Conservation (phyloP, 2,329 filamentous ascomycete species). For the Thyridium curvatum region DNA sequence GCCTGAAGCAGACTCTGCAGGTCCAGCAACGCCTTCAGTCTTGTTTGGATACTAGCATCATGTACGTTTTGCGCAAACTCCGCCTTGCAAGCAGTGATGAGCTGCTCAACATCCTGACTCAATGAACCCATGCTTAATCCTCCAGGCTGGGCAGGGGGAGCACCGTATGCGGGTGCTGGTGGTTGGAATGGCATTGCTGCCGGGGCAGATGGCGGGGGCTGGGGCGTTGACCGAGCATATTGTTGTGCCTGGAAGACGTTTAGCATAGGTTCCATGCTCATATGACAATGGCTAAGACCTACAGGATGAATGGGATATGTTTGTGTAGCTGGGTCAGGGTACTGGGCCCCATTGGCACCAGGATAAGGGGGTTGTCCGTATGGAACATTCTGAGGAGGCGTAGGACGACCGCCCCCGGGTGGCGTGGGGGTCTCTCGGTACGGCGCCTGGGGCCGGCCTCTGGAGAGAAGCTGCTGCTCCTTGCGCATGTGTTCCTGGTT, state of each 20-base stretch:
- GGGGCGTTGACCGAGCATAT: constrained; percentile 19
- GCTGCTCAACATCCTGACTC: constrained; percentile 73
- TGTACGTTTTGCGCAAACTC: constrained; percentile 71
- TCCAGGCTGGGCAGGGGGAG: constrained; percentile 29
- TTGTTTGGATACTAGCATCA: constrained; percentile 70
- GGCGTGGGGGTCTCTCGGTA: constrained; percentile 73
- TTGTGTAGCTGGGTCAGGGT: constrained; percentile 9
- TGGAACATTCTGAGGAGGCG: constrained; percentile 23
- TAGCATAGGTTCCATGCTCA: constrained; percentile 7
- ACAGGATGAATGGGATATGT: constrained; percentile 17
- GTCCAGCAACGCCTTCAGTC: constrained; percentile 78
- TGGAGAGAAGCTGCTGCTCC: constrained; percentile 47
- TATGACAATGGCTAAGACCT: constrained; percentile 1
- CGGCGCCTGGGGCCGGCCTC: constrained; percentile 29
- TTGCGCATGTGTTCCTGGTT: constrained; percentile 49
- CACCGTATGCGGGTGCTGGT: constrained; percentile 23
- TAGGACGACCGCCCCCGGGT: constrained; percentile 40
- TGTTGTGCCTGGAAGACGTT: constrained; percentile 13
- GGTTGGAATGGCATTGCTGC: constrained; percentile 31
- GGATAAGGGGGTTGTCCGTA: constrained; percentile 16
- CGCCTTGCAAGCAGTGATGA: constrained; percentile 66
- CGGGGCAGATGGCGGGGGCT: constrained; percentile 28
- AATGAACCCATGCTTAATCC: constrained; percentile 63
- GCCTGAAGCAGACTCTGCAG: constrained; percentile 74
- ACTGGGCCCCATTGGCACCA: constrained; percentile 9